Evolutionary conservation across 495 filamentous ascomycete species (phyloP), one percentile per base, ranked within the genome.

Genomic region (Penicillium salamii): DNA sequence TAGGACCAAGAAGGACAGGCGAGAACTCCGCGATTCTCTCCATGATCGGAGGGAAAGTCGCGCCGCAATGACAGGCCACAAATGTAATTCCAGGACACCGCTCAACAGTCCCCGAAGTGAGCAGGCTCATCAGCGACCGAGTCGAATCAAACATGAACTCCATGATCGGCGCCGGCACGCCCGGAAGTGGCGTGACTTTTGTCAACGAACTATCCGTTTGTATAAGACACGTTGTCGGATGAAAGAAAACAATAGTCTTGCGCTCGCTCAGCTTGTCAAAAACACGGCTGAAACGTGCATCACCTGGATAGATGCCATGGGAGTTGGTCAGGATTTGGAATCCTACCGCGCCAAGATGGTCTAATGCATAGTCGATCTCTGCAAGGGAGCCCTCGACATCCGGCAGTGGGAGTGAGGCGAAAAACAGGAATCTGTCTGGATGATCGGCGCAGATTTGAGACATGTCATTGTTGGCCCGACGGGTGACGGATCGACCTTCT

Each of bases 141-240:
- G 71, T 72, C 2, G 73, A 76, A 40, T 83, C 80, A 52, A 84
- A 81, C 28, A 81, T 65, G 57, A 79, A 83, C 52, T 83, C 80
- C 37, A 80, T 67, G 33, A 80, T 63, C 0, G 80, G 80, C 14
- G 62, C 62, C 1, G 76, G 66, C 33, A 77, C 72, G 8, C 66
- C 58, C 5, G 57, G 52, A 17, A 66, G 58, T 2, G 67, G 62
- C 15, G 53, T 44, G 18, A 53, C 50, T 4, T 40, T 51, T 1
- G 29, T 45, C 13, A 54, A 36, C 3, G 48, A 38, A 17, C 20
- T 43, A 26, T 34, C 50, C 20, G 43, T 46, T 46, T 49, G 42
- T n/a, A 55, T 40, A 11, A 47, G 24, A 46, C 60, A 56, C 1
- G 58, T 72, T 3, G 77, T 81, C 0, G 80, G 80, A 47, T 83